Conservation (phyloP, 345 rosid genomes). For the Eucalyptus sp. region DNA sequence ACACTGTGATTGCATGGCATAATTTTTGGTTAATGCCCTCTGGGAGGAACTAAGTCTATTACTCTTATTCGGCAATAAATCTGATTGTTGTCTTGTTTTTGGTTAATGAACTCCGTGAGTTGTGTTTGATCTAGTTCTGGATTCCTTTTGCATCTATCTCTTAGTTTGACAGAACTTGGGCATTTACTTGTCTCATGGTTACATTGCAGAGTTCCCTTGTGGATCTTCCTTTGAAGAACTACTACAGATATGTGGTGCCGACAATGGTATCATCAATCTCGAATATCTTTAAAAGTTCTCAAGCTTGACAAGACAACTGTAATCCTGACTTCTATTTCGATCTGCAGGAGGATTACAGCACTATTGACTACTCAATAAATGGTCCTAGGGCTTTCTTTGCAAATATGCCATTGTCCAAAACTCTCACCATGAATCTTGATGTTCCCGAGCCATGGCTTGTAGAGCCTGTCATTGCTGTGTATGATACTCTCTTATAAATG, state of each 20-base stretch:
- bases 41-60: not conserved
- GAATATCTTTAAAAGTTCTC: not conserved
- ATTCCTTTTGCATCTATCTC: not conserved
- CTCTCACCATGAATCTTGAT: conserved; percentile 99
- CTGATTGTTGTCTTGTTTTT: not conserved
- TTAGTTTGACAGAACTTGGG: not conserved
- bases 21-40: not conserved
- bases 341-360: conserved; percentile 90
- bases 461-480: conserved; percentile 96
- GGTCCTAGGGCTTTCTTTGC: conserved; percentile 97
- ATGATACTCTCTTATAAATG: conserved; percentile 18
- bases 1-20: not conserved
- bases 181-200: not conserved
- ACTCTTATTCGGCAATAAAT: not conserved
- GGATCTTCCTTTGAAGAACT: conserved; percentile 97
- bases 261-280: conserved; percentile 36
- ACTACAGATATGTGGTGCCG: conserved; percentile 95
- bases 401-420: conserved; percentile 96
- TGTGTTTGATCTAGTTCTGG: not conserved
- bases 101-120: not conserved
- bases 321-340: not conserved
- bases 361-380: conserved; percentile 45
- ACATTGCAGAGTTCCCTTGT: conserved; percentile 88
- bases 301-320: not conserved
- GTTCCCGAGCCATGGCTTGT: conserved; percentile 99